Percentiles rank a stretch among this genome's conserved stretches.
phyloP scores from a whole-genome alignment of 495 filamentous ascomycete genomes.

The Annulohypoxylon stygium region DNA sequence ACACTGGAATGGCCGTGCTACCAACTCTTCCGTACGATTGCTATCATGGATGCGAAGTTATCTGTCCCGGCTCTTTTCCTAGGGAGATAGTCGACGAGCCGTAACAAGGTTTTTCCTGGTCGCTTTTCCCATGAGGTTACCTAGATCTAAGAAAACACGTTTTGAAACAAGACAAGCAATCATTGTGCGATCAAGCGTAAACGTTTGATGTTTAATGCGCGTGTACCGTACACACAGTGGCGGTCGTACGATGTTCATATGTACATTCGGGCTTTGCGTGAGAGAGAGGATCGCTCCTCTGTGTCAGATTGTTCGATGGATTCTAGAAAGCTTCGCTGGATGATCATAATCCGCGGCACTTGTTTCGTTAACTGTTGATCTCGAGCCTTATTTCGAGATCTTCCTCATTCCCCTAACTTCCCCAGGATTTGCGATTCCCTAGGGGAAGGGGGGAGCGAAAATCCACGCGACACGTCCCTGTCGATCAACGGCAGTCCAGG shows the following conservation, averaged over 20 bases:
- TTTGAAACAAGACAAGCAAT: conserved; percentile 13
- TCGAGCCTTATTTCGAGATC: conserved; percentile 26
- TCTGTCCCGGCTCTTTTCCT: neutral
- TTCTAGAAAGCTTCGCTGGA: conserved; percentile 37
- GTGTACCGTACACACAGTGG: conserved; percentile 10
- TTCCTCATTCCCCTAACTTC: conserved; percentile 19
- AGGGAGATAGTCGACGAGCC: neutral
- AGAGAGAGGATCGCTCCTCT: neutral
- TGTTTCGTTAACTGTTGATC: conserved; percentile 22
- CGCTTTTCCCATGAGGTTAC: neutral
- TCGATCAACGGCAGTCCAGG: conserved; percentile 39
- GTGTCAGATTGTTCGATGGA: conserved; percentile 5
- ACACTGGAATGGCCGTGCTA: conserved; percentile 18
- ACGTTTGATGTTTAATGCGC: neutral
- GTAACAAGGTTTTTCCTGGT: neutral
- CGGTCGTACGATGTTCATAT: conserved; percentile 15
- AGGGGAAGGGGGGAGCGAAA: conserved; percentile 15
- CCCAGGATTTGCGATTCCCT: conserved; percentile 16
- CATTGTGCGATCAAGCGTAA: neutral
- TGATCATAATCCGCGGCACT: conserved; percentile 26
- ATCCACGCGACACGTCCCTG: conserved; percentile 41
- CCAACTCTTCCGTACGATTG: conserved; percentile 16
- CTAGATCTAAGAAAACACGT: neutral
- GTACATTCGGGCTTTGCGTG: neutral
- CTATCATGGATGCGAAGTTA: neutral